Evolutionary conservation across 768 basidiomycete species (phyloP), one percentile per base, ranked within the genome.

Genomic region (Infundibulicybe gibba): DNA sequence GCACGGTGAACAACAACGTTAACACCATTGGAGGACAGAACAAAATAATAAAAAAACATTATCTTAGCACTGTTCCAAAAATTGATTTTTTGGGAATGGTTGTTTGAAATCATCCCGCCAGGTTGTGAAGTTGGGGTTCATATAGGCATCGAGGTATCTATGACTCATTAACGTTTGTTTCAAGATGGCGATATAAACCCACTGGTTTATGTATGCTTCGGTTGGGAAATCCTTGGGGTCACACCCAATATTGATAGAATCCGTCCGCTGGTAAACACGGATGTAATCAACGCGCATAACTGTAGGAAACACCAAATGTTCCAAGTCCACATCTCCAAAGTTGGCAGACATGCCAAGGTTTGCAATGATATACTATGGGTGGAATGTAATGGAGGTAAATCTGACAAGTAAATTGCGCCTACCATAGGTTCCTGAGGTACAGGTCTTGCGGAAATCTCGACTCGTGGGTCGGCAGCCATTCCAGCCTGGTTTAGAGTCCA

Each of bases 391-490:
- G 34, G 43, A 41, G 19, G 17, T 13, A n/a, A 3, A 17, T 30
- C 12, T 35, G 21, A 43, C 12, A 42, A 39, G 30, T 47, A 49
- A n/a, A 42, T 12, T 9, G 5, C 11, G 48, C 66, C 33, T 58
- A 86, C 85, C 85, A 94, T 83, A 6, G 92, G 92, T 60, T 95
- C 92, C 53, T 87, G 82, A 0, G 91, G 79, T 34, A 94, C 68
- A 11, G 87, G 82, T 46, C 92, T 69, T 30, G 76, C 72, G 12
- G 80, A 65, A 48, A 93, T 87, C 53, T 87, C 67, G 2, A 81
- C 80, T 17, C 59, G 52, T 2, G 67, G 32, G 52, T 80, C 77
- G 1, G 84, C 75, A 2, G 60, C 79, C 65, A 91, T 71, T 11
- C 82, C 91, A 25, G 70, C 62, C 15, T 76, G 75, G 34, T 76